phyloP scores from a whole-genome alignment of 306 rosid genomes.

The Prunus mume region DNA sequence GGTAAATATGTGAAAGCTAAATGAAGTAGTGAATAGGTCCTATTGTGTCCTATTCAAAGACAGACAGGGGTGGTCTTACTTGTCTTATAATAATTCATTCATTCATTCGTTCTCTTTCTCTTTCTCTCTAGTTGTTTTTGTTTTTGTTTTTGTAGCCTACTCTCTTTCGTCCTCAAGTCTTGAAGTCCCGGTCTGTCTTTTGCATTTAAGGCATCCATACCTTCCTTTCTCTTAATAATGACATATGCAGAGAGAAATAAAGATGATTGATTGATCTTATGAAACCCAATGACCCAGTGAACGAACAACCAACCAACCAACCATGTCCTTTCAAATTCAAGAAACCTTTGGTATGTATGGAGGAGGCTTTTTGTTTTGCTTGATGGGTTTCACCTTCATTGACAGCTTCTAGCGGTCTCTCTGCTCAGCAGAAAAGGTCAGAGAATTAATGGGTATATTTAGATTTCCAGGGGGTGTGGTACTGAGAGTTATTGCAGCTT shows the following conservation, averaged over 20 bases:
- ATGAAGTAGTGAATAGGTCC: conserved; percentile 41
- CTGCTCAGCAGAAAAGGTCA: conserved; percentile 48
- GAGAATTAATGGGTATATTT: conserved; percentile 59
- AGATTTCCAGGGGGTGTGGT: conserved; percentile 65
- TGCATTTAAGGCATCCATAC: conserved; percentile 41
- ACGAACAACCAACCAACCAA: conserved; percentile 46
- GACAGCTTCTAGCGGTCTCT: conserved; percentile 50
- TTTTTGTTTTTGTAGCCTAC: conserved; percentile 18
- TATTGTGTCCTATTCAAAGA: conserved; percentile 20
- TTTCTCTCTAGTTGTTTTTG: conserved; percentile 34
- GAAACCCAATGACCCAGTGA: conserved; percentile 38
- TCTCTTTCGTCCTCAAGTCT: neutral
- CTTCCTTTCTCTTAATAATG: conserved; percentile 34
- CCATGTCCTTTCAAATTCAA: conserved; percentile 71
- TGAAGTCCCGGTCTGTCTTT: conserved; percentile 24
- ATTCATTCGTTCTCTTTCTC: neutral
- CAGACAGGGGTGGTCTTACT: neutral
- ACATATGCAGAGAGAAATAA: conserved; percentile 58
- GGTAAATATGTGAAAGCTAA: conserved; percentile 38
- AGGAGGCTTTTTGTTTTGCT: neutral
- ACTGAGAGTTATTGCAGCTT: neutral
- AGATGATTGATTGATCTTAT: conserved; percentile 42
- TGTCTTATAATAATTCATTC: neutral
- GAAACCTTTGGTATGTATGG: conserved; percentile 22
- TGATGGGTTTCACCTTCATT: conserved; percentile 57